Percentiles rank a stretch among this genome's conserved stretches.
Conservation (phyloP, 768 basidiomycete species). For the Agrocybe praecox region DNA sequence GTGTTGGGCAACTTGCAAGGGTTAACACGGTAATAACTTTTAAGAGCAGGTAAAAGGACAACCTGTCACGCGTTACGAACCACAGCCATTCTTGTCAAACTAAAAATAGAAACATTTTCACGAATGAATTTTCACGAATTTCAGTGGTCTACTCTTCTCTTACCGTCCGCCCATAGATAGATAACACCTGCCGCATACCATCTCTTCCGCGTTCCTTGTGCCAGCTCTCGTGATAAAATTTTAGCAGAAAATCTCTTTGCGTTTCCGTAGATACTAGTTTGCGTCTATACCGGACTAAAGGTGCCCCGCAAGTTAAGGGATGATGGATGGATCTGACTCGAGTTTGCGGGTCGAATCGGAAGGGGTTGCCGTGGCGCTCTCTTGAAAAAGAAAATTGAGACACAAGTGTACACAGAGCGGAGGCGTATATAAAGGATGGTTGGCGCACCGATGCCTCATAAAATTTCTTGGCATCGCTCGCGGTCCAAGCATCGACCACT, state of each 20-base stretch:
- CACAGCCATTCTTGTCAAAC: no score
- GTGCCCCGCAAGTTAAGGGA: not conserved
- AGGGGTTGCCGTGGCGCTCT: not conserved
- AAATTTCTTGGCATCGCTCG: not conserved
- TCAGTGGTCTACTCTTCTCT: no score
- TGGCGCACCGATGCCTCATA: not conserved
- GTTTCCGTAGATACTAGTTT: not conserved
- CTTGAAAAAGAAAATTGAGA: not conserved
- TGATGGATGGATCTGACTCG: not conserved
- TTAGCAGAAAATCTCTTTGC: not conserved
- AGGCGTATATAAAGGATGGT: constrained; percentile 4
- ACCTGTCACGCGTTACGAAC: no score
- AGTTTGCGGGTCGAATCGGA: constrained; percentile 4
- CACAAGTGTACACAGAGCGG: constrained; percentile 3
- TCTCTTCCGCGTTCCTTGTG: not conserved
- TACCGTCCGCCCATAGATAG: no score
- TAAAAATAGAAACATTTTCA: no score
- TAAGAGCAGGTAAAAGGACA: no score
- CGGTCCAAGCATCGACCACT: not conserved
- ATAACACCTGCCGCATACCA: no score
- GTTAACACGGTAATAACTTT: no score
- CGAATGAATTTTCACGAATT: no score
- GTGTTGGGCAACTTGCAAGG: no score
- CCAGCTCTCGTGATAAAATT: not conserved
- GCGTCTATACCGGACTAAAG: not conserved